These are phyloP conservation scores for Apiotrichum sp. DNA, from an alignment of 1,284 basidiomycete genomes.

Conservation along the genomic window DNA sequence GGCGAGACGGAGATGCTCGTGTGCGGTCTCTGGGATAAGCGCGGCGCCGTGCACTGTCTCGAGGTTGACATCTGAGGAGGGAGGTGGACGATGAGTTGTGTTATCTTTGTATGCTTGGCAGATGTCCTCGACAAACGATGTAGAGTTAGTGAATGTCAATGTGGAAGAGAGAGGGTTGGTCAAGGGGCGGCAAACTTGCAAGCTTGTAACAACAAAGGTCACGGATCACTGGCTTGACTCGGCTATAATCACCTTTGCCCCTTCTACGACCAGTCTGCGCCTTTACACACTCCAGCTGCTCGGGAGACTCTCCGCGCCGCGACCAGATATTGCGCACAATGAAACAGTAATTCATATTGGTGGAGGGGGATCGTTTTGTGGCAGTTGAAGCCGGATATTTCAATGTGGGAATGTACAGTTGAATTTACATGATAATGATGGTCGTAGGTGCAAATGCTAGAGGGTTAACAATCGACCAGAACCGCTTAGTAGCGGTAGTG, in stretches of 20 bases:
- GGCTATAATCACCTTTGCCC: too few relatives aligned
- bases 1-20: constrained; percentile 1
- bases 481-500: constrained; percentile 49
- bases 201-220: too few relatives aligned
- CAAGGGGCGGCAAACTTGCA: too few relatives aligned
- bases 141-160: too few relatives aligned
- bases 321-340: not conserved
- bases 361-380: not conserved
- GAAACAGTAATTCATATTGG: not conserved
- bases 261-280: too few relatives aligned
- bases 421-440: constrained; percentile 1
- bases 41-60: not conserved
- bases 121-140: too few relatives aligned
- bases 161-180: too few relatives aligned
- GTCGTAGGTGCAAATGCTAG: not conserved
- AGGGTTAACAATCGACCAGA: not conserved
- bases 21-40: constrained; percentile 1
- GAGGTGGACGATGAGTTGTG: too few relatives aligned
- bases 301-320: too few relatives aligned
- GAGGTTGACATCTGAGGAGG: not conserved
- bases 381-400: constrained; percentile 2
- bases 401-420: not conserved
- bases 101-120: too few relatives aligned
- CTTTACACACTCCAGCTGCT: too few relatives aligned
- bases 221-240: too few relatives aligned